Conservation (phyloP, 139 green algal species). For the Chara braunii region DNA sequence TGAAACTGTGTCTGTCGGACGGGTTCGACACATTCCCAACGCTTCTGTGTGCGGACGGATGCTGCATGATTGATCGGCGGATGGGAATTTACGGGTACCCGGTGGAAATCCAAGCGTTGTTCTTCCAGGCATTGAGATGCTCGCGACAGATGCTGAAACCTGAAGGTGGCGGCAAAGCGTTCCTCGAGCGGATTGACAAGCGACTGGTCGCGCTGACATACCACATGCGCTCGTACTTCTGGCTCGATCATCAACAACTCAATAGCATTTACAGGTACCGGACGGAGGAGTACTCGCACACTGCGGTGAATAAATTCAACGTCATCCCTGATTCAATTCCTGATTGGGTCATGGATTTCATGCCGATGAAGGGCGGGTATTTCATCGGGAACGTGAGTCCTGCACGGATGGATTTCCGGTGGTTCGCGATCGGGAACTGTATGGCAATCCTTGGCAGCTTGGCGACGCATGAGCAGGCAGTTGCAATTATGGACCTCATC, state of each 20-base stretch:
- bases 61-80: conserved; percentile 42
- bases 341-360: conserved; percentile 40
- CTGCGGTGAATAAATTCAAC: conserved; percentile 41
- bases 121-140: conserved; percentile 24
- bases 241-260: conserved; percentile 33
- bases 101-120: conserved; percentile 38
- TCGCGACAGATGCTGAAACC: conserved; percentile 30
- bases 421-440: conserved; percentile 37
- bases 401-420: conserved; percentile 40
- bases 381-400: conserved; percentile 38
- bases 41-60: conserved; percentile 31
- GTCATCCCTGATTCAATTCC: conserved; percentile 39
- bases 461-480: conserved; percentile 26
- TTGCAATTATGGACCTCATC: conserved; percentile 34
- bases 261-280: conserved; percentile 39
- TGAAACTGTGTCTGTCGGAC: conserved; percentile 37
- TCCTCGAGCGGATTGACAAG: conserved; percentile 38
- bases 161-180: conserved; percentile 22
- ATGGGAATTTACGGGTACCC: conserved; percentile 42
- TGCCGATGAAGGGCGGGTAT: conserved; percentile 33
- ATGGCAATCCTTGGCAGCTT: conserved; percentile 29
- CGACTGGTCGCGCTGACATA: conserved; percentile 23
- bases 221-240: conserved; percentile 42
- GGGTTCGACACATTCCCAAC: conserved; percentile 41
- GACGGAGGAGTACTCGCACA: conserved; percentile 43